Evolutionary conservation across 2,329 filamentous ascomycete species (phyloP).

Genomic region (Fonsecaea pedrosoi): DNA sequence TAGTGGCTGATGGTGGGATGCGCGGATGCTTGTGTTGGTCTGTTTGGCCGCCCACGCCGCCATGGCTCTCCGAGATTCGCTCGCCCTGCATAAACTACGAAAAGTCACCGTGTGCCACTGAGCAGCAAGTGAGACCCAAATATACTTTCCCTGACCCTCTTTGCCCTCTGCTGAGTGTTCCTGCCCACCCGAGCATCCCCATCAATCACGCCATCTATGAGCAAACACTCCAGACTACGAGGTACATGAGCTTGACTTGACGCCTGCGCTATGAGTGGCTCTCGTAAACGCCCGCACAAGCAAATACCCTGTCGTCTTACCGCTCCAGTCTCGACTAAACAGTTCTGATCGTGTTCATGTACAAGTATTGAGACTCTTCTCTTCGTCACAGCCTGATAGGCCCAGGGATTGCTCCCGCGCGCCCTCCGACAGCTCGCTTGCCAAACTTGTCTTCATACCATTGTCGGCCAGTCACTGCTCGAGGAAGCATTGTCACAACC

Average conservation of each 20-base stretch:
- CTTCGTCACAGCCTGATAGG: constrained; percentile 16
- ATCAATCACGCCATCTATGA: constrained; percentile 7
- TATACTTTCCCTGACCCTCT: background rate
- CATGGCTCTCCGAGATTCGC: constrained; percentile 1
- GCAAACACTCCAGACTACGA: background rate
- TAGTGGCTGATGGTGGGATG: background rate
- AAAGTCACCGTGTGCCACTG: background rate
- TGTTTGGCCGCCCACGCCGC: background rate
- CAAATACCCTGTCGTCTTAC: background rate
- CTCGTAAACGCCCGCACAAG: background rate
- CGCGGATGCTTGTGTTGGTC: background rate
- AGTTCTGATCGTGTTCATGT: too few species aligned
- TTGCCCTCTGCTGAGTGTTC: background rate
- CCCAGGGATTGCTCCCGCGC: constrained; percentile 73
- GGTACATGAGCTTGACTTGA: background rate
- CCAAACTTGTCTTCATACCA: constrained; percentile 95
- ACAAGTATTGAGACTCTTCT: background rate
- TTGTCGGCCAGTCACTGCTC: constrained; percentile 77
- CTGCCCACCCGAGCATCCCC: background rate
- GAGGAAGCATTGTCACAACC: constrained; percentile 84
- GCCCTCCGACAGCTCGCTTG: constrained; percentile 74
- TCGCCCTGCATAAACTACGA: constrained; percentile 7
- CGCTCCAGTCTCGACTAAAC: too few species aligned
- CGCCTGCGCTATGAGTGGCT: background rate
- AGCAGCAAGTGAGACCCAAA: background rate